Conservation (phyloP, 768 basidiomycete species). For the Leccinum disarticulatum region DNA sequence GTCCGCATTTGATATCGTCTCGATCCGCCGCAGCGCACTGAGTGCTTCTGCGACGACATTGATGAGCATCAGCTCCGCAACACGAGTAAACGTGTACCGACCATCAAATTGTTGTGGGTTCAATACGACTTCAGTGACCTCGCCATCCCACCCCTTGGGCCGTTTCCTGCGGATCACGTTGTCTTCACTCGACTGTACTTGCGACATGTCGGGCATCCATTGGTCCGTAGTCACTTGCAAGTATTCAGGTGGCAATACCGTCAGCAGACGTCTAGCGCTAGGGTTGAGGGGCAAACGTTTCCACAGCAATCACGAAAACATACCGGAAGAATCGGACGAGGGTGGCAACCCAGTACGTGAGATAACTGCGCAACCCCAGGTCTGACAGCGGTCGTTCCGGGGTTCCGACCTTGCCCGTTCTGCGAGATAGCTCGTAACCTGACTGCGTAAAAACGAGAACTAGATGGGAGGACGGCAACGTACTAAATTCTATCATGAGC, state of each 20-base stretch:
- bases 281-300: neutral
- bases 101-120: constrained; percentile 42
- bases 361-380: constrained; percentile 87
- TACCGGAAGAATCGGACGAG: constrained; percentile 84
- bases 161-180: constrained; percentile 42
- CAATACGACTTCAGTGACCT: constrained; percentile 43
- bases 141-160: constrained; percentile 76
- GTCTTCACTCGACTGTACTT: constrained; percentile 34
- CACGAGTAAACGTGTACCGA: constrained; percentile 23
- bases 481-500: constrained; percentile 98
- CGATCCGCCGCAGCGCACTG: constrained; percentile 53
- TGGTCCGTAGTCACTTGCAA: constrained; percentile 45
- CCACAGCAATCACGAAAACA: constrained; percentile 3
- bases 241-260: constrained; percentile 56
- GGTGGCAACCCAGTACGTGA: constrained; percentile 83
- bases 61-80: neutral
- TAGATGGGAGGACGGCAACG: constrained; percentile 28
- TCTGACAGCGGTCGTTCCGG: constrained; percentile 96
- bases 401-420: constrained; percentile 77
- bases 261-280: constrained; percentile 50
- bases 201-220: constrained; percentile 42
- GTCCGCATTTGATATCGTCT: constrained; percentile 57
- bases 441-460: neutral
- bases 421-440: constrained; percentile 93
- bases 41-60: constrained; percentile 45